A percentile compares a stretch with the other conserved stretches of the same genome.
Conservation (phyloP, 2,329 filamentous ascomycete genomes). For the Fusarium protoensiforme region DNA sequence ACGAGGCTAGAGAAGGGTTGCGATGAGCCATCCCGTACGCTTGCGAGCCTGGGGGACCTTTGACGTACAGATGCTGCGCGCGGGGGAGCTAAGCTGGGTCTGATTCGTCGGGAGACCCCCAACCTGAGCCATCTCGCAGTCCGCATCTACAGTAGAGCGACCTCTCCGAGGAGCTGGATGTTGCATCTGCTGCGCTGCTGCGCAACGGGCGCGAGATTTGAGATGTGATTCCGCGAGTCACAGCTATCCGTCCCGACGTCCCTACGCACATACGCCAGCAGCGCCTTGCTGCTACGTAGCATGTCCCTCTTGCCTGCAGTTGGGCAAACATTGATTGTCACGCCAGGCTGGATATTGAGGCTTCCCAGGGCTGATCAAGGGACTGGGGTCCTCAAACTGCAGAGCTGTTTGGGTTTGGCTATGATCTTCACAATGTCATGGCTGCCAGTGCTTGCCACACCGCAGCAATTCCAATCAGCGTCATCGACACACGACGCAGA, state of each 20-base stretch:
- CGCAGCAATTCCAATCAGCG: not conserved
- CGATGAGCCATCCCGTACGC: conserved; percentile 29
- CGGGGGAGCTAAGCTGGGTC: conserved; percentile 34
- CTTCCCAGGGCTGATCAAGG: not conserved
- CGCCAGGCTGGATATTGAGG: conserved; percentile 5
- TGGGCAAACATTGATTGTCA: conserved; percentile 2
- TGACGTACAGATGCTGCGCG: conserved; percentile 45
- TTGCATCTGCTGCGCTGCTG: conserved; percentile 28
- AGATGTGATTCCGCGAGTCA: conserved; percentile 31
- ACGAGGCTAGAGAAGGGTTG: not conserved
- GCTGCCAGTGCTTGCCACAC: conserved; percentile 13
- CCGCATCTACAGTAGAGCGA: conserved; percentile 12
- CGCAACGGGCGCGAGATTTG: conserved; percentile 25
- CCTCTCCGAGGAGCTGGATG: conserved; percentile 37
- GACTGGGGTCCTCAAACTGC: conserved; percentile 1
- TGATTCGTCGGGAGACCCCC: conserved; percentile 39
- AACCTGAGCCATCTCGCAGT: conserved; percentile 21
- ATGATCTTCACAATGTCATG: conserved; percentile 15
- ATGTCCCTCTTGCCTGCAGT: conserved; percentile 7
- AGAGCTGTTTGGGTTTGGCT: conserved; percentile 13
- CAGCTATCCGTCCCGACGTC: conserved; percentile 1
- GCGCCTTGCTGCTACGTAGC: not conserved
- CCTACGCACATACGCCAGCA: conserved; percentile 21
- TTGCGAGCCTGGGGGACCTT: conserved; percentile 31
- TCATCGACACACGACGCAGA: conserved; percentile 20